Evolutionary conservation across 2,329 filamentous ascomycete genomes (phyloP).

Genomic region (Stachybotrys chlorohalonatus): DNA sequence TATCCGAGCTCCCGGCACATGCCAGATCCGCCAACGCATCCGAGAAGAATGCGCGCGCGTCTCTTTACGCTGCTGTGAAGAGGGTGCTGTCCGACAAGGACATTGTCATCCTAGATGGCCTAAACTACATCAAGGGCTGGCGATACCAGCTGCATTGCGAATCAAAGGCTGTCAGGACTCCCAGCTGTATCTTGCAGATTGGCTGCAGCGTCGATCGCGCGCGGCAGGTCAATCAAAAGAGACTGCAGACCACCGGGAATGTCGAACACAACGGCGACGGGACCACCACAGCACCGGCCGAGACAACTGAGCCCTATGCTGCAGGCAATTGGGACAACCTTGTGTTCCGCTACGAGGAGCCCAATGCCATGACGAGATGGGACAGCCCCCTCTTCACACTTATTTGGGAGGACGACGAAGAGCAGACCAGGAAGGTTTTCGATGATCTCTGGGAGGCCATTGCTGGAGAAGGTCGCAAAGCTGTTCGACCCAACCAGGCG

Average conservation of each 20-base stretch:
- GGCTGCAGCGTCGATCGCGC: slow-evolving; percentile 47
- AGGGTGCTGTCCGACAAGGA: slow-evolving; percentile 61
- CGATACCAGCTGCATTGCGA: slow-evolving; percentile 81
- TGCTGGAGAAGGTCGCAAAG: slow-evolving; percentile 52
- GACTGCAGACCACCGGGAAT: slow-evolving; percentile 28
- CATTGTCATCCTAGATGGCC: slow-evolving; percentile 69
- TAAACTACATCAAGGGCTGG: slow-evolving; percentile 89
- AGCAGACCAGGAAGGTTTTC: slow-evolving; percentile 45
- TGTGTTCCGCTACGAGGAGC: slow-evolving; percentile 77
- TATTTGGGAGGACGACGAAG: slow-evolving; percentile 62
- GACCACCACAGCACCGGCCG: neutral
- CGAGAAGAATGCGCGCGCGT: slow-evolving; percentile 75
- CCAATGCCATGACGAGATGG: slow-evolving; percentile 78
- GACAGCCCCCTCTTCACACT: slow-evolving; percentile 76
- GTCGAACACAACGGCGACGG: neutral
- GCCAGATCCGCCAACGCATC: slow-evolving; percentile 62
- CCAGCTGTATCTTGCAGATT: slow-evolving; percentile 64
- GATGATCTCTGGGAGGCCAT: slow-evolving; percentile 68
- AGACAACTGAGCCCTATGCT: slow-evolving; percentile 36
- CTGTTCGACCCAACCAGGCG: slow-evolving; percentile 64
- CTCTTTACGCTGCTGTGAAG: slow-evolving; percentile 70
- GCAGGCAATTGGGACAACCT: slow-evolving; percentile 65
- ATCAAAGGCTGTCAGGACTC: slow-evolving; percentile 68
- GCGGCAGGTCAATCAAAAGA: slow-evolving; percentile 43
- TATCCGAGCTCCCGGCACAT: slow-evolving; percentile 47